Conservation (phyloP, 495 filamentous ascomycete species). For the Penicillium salamii region DNA sequence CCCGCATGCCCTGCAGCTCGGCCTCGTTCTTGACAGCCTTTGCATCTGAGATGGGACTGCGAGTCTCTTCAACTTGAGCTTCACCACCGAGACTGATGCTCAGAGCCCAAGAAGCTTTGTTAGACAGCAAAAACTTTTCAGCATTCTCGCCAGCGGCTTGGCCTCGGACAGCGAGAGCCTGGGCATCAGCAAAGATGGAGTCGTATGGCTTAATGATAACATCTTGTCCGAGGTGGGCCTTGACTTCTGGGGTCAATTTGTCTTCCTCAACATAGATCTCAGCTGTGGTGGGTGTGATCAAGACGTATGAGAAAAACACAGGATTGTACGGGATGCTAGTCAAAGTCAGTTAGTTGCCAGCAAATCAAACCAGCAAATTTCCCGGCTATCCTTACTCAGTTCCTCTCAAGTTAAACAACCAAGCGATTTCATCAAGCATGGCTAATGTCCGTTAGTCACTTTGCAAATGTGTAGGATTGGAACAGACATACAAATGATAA, state of each 20-base stretch:
- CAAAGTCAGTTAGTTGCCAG: constrained; percentile 3
- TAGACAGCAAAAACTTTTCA: constrained; percentile 82
- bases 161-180: constrained; percentile 50
- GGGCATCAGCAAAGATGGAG: constrained; percentile 74
- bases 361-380: too few relatives aligned
- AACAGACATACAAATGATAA: constrained; percentile 68
- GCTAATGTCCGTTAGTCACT: constrained; percentile 38
- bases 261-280: constrained; percentile 81
- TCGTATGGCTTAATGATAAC: constrained; percentile 82
- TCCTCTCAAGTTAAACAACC: constrained; percentile 95
- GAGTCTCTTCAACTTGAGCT: constrained; percentile 76
- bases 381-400: constrained; percentile 65
- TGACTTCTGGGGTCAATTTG: constrained; percentile 69
- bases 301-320: constrained; percentile 96
- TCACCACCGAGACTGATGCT: constrained; percentile 86
- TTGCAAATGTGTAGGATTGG: neutral
- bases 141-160: constrained; percentile 33
- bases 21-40: constrained; percentile 97
- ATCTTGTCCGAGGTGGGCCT: constrained; percentile 67
- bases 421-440: constrained; percentile 96
- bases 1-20: constrained; percentile 89
- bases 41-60: constrained; percentile 86
- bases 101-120: constrained; percentile 89
- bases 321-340: constrained; percentile 91
- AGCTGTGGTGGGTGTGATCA: constrained; percentile 76